Evolutionary conservation across 805 yeast genomes (phyloP).

Genomic region (Cyberlindnera maritima): DNA sequence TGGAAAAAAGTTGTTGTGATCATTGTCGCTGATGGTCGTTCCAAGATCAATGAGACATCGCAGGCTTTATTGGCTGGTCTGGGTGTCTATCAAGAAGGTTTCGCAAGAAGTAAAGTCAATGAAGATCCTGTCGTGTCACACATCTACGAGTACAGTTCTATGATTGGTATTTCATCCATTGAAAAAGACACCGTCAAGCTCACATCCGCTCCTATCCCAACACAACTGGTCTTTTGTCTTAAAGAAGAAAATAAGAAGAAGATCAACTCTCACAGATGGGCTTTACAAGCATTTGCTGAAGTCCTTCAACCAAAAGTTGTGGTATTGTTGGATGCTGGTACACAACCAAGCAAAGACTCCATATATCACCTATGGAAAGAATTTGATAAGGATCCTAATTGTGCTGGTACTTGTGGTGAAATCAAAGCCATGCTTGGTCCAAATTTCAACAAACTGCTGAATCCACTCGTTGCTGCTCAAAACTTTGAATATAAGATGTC

Average conservation of each 20-base stretch:
- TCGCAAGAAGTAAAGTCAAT: conserved; percentile 88
- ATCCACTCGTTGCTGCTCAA: conserved; percentile 94
- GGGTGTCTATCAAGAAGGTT: conserved; percentile 94
- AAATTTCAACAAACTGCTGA: conserved; percentile 51
- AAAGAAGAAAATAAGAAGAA: conserved; percentile 88
- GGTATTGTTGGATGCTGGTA: conserved; percentile 89
- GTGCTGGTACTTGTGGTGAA: conserved; percentile 98
- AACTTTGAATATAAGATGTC: conserved; percentile 96
- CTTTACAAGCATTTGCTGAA: conserved; percentile 88
- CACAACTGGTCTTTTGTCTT: conserved; percentile 84
- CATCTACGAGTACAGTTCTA: conserved; percentile 89
- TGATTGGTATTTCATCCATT: conserved; percentile 77
- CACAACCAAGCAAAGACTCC: conserved; percentile 82
- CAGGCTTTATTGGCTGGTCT: conserved; percentile 78
- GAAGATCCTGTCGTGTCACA: conserved; percentile 81
- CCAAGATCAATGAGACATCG: conserved; percentile 75
- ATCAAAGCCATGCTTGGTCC: conserved; percentile 82
- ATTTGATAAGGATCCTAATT: conserved; percentile 68
- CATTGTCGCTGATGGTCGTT: conserved; percentile 89
- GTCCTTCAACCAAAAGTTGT: conserved; percentile 79
- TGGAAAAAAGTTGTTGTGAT: conserved; percentile 94
- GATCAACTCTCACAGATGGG: conserved; percentile 96
- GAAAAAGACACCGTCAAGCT: conserved; percentile 63
- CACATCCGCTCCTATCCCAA: conserved; percentile 69
- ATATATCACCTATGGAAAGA: conserved; percentile 88